Evolutionary conservation across 1,284 basidiomycete species (phyloP).

Genomic region (Omphalotus olearius): DNA sequence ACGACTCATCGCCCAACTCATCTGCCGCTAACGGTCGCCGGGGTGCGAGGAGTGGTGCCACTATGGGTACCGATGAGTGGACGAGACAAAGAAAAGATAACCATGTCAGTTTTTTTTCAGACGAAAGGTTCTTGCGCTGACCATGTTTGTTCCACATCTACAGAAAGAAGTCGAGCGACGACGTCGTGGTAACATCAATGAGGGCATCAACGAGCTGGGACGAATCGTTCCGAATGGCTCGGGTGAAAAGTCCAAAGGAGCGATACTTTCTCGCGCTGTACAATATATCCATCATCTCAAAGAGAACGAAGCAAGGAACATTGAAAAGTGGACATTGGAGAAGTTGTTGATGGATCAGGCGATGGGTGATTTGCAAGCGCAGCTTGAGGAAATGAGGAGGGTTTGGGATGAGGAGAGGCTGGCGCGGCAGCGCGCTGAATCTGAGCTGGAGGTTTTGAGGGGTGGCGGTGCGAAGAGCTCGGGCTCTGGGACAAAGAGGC

Average conservation of each 20-base stretch:
- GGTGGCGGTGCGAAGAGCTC: conserved; percentile 12
- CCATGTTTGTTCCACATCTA: conserved; percentile 1
- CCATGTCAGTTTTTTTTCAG: conserved; percentile 48
- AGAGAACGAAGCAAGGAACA: conserved; percentile 86
- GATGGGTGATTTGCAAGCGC: conserved; percentile 79
- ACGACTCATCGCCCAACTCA: conserved; percentile 7
- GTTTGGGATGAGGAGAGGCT: conserved; percentile 70
- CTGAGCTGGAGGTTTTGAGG: conserved; percentile 50
- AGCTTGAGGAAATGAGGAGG: conserved; percentile 71
- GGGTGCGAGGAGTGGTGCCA: conserved; percentile 39
- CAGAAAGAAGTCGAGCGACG: conserved; percentile 98
- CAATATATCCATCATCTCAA: conserved; percentile 89
- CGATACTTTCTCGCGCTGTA: conserved; percentile 80
- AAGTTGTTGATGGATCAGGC: conserved; percentile 90
- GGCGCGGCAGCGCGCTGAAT: conserved; percentile 51
- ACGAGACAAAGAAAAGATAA: conserved; percentile 80
- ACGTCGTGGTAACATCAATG: conserved; percentile 91
- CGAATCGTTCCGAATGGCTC: conserved; percentile 85
- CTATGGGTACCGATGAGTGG: conserved; percentile 78
- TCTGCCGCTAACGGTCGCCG: conserved; percentile 30
- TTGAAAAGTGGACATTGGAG: conserved; percentile 94
- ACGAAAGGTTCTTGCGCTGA: conserved; percentile 3
- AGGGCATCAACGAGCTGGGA: conserved; percentile 90
- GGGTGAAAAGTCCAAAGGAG: conserved; percentile 86
- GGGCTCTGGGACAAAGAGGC: conserved; percentile 12